Evolutionary conservation across 345 rosid genomes (phyloP), one percentile per base, ranked within the genome.

Genomic region (Corymbia maculata): DNA sequence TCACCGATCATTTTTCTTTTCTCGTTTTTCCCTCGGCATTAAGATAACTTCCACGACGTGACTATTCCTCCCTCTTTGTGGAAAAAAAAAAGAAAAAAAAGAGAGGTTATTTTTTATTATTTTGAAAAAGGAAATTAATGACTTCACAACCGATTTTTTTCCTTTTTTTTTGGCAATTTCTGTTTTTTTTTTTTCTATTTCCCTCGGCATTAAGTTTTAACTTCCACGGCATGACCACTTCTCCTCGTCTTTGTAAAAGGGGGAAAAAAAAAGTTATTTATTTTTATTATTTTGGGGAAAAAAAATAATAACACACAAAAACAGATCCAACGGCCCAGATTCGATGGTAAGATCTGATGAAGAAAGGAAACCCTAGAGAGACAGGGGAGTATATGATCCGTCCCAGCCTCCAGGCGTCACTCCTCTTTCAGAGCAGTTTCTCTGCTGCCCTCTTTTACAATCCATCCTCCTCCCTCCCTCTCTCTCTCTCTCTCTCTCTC

Each of bases 381-480:
- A 17, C 47, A 68, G 80, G 17, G 24, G 42, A 21, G 80, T 70
- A 70, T 70, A 70, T 36, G 59, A 88, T 79, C 14, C 19, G 52
- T 44, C 68, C 32, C 87, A n/a, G 68, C 68, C 70, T 36, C 51
- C 21, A 6, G 12, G 14, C 87, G 70, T 85, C 6, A 28, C 17
- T 86, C 87, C 86, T 70, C 50, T 86, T 85, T 66, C 52, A 68
- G 89, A 85, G 89, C 80, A 85, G 87, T 85, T 44, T 85, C 52
- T 30, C n/a, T 42, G 52, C 79, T 80, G 87, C 87, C 64, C 44
- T 88, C 70, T 47, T 89, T 87, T 51, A 50, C 75, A 57, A 85
- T 61, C 75, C 88, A 86, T n/a, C 70, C 9, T 36, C 8, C 13
- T 13, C 45, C 28, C 51, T 10, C 50, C n/a, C n/a, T 11, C 57